phyloP scores from a whole-genome alignment of 495 filamentous ascomycete genomes.

The Thermothielavioides terrestris region DNA sequence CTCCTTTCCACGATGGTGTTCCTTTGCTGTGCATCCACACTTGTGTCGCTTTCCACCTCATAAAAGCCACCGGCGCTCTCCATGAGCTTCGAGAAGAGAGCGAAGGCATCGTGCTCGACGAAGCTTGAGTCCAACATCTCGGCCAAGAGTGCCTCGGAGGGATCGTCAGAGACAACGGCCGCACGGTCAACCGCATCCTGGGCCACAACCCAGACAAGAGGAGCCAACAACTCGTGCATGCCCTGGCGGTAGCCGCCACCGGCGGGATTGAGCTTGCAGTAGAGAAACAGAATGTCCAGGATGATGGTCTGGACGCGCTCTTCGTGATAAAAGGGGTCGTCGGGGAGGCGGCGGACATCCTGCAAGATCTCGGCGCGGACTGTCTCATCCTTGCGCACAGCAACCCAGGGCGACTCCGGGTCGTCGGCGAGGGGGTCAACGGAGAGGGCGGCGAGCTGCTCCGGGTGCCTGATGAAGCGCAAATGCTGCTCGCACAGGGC shows the following conservation, averaged over 20 bases:
- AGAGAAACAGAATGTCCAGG: constrained; percentile 84
- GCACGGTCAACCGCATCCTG: constrained; percentile 58
- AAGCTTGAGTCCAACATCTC: constrained; percentile 60
- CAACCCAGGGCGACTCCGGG: constrained; percentile 81
- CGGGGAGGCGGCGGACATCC: constrained; percentile 89
- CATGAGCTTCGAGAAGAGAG: constrained; percentile 80
- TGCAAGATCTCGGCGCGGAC: constrained; percentile 86
- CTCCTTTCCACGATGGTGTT: constrained; percentile 79
- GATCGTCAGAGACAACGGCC: constrained; percentile 14
- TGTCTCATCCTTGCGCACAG: constrained; percentile 71
- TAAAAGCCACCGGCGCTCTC: constrained; percentile 79
- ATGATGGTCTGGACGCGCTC: constrained; percentile 71
- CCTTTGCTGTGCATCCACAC: constrained; percentile 22
- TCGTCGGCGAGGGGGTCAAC: constrained; percentile 84
- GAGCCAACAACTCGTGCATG: constrained; percentile 93
- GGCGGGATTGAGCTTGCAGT: constrained; percentile 84
- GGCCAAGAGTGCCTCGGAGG: constrained; percentile 42
- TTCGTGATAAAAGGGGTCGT: constrained; percentile 82
- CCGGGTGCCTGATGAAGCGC: constrained; percentile 70
- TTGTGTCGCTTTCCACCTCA: constrained; percentile 47
- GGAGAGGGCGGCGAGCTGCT: constrained; percentile 58
- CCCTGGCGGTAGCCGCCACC: constrained; percentile 84
- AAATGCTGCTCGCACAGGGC: constrained; percentile 66
- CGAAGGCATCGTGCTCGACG: constrained; percentile 86
- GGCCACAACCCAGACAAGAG: constrained; percentile 80